Conservation (phyloP, 768 basidiomycete species). For the Mycena leptocephala region DNA sequence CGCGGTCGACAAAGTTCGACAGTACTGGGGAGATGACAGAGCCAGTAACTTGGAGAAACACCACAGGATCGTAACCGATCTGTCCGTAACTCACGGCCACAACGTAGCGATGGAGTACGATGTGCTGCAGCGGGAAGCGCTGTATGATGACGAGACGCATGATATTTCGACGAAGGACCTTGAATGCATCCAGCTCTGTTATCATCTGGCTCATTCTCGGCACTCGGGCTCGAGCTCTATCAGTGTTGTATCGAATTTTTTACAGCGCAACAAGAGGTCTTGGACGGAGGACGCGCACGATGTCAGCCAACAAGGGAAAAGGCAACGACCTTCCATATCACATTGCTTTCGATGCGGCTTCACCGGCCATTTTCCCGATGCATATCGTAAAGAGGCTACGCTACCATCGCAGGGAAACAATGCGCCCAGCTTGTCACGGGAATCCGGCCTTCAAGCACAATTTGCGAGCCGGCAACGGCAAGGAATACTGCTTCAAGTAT, state of each 20-base stretch:
- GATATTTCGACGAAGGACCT: neutral
- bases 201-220: neutral
- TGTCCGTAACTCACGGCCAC: too few species aligned
- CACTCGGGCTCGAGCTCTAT: neutral
- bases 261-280: neutral
- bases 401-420: neutral
- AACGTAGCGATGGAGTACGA: neutral
- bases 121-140: neutral
- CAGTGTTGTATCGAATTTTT: too few species aligned
- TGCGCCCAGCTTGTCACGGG: neutral
- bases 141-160: neutral
- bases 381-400: neutral
- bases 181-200: neutral
- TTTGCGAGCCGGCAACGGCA: conserved; percentile 39
- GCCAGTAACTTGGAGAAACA: too few species aligned
- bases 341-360: neutral
- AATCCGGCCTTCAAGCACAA: conserved; percentile 32
- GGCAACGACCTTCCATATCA: neutral
- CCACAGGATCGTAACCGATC: too few species aligned
- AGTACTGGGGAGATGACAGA: too few species aligned
- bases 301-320: neutral
- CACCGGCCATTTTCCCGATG: neutral
- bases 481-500: conserved; percentile 48
- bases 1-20: too few species aligned
- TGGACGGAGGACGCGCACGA: neutral